Base-by-base conservation (phyloP, 192 early-diverging fungal genomes). In the Allomyces macrogynus region DNA sequence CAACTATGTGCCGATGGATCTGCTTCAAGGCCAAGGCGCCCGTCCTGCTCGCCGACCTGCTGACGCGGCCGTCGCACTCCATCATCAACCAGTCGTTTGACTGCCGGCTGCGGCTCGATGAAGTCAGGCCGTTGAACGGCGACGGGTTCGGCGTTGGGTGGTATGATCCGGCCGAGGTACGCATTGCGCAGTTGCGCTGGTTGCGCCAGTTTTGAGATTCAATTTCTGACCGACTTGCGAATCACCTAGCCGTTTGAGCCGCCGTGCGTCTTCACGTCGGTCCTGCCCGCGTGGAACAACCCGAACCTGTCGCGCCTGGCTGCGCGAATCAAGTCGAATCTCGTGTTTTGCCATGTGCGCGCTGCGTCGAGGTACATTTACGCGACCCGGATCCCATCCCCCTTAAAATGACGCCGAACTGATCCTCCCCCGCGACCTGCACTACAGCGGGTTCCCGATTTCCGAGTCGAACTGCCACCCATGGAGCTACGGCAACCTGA, bases 61-160 rank as follows among this genome's bases (percentile, higher is more conserved):
- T 89, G 24, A 86, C 86, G 0, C 81, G 83, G 63, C 87, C 87
- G 0, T 80, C 80, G 2, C 85, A 89, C 64, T 89, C 87, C 24
- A 89, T 89, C 44, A 87, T 89, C 61, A 87, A 86, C 73, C 87
- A 89, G 72, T 86, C 86, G 63, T 84, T 86, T 70, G 86, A 85
- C 72, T 84, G 79, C 64, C 80, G 79, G 70, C 72, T 89, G 57
- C 80, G 82, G 49, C 67, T 89, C 5, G 85, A 89, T 71, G 68
- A 67, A 32, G 61, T 77, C 64, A 71, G 80, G 69, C 78, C 82
- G 3, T 78, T 86, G 68, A 89, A 89, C 74, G 81, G 86, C 62
- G 87, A 89, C 70, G 87, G 87, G 24, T 87, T 89, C 72, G 87
- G 87, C 40, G 82, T 89, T 60, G 87, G 83, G 62, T 81, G 75